A percentile compares a stretch with the other conserved stretches of the same genome.
Evolutionary conservation across 768 basidiomycete species (phyloP).

Genomic region (Mycena vitilis): DNA sequence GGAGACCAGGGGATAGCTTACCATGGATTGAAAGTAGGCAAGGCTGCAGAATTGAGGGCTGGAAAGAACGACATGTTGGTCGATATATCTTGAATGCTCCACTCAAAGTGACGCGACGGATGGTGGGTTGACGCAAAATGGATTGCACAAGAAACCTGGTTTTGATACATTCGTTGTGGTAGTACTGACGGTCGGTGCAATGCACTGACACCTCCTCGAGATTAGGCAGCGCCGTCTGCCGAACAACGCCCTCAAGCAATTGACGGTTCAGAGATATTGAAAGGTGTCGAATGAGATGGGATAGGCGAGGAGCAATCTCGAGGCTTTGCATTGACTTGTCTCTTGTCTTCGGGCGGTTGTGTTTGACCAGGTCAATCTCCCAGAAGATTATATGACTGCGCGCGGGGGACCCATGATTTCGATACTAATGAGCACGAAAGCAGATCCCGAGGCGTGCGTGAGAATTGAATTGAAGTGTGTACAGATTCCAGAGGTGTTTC

Average conservation of each 20-base stretch:
- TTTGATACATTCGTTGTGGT: background rate
- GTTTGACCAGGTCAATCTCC: background rate
- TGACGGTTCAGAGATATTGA: background rate
- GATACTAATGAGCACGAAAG: constrained; percentile 5
- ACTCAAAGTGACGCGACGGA: too few relatives aligned
- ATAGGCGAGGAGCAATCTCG: background rate
- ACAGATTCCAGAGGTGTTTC: too few relatives aligned
- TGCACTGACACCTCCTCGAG: background rate
- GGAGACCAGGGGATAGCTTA: too few relatives aligned
- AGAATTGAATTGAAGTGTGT: too few relatives aligned
- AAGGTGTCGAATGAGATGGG: constrained; percentile 3
- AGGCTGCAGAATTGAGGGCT: too few relatives aligned
- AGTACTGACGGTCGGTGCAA: background rate
- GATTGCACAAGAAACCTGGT: too few relatives aligned
- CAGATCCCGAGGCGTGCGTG: too few relatives aligned
- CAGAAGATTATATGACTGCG: constrained; percentile 5
- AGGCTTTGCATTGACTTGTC: background rate
- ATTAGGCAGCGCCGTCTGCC: background rate
- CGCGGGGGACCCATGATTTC: background rate
- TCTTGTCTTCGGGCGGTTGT: background rate
- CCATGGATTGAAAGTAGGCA: too few relatives aligned
- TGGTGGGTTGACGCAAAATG: too few relatives aligned
- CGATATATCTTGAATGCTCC: too few relatives aligned
- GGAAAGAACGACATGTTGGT: too few relatives aligned
- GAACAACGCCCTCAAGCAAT: background rate